Evolutionary conservation across 2,329 filamentous ascomycete genomes (phyloP).

Genomic region (Aureobasidium sp.): DNA sequence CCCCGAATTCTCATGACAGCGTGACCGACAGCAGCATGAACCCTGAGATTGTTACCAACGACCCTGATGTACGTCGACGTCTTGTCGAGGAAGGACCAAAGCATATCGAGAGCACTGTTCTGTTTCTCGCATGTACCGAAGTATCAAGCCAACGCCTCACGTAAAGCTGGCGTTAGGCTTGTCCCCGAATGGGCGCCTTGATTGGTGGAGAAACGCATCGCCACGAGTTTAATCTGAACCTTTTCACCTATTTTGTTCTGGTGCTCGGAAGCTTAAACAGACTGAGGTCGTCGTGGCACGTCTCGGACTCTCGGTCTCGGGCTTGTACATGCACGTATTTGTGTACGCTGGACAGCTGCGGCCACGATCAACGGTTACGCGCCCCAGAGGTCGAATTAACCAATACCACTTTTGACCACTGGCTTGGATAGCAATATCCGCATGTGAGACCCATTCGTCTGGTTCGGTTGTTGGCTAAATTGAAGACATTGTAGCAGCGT

Average conservation of each 20-base stretch:
- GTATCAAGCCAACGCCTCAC: neutral
- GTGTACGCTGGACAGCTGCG: slow-evolving; percentile 2
- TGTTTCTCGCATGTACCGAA: slow-evolving; percentile 9
- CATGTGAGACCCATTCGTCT: neutral
- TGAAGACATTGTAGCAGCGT: neutral
- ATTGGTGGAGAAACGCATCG: slow-evolving; percentile 5
- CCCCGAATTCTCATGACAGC: neutral
- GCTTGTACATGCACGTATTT: slow-evolving; percentile 1
- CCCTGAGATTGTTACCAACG: slow-evolving; percentile 2
- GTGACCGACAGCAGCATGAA: neutral
- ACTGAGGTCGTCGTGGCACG: neutral
- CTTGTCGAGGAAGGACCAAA: neutral
- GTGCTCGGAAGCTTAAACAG: slow-evolving; percentile 5
- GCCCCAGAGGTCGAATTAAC: neutral
- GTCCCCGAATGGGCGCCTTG: neutral
- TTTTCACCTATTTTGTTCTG: neutral
- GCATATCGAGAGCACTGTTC: slow-evolving; percentile 1
- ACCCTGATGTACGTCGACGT: slow-evolving; percentile 1
- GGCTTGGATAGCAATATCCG: neutral
- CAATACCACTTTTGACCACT: neutral
- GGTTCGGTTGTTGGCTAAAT: slow-evolving; percentile 1
- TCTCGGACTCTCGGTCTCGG: slow-evolving; percentile 2
- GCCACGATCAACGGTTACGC: neutral
- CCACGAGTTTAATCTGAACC: slow-evolving; percentile 4
- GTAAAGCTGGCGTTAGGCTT: slow-evolving; percentile 4